Evolutionary conservation across 305 asterid genomes (phyloP), one percentile per base, ranked within the genome.

Genomic region (Nicotiana rustica): DNA sequence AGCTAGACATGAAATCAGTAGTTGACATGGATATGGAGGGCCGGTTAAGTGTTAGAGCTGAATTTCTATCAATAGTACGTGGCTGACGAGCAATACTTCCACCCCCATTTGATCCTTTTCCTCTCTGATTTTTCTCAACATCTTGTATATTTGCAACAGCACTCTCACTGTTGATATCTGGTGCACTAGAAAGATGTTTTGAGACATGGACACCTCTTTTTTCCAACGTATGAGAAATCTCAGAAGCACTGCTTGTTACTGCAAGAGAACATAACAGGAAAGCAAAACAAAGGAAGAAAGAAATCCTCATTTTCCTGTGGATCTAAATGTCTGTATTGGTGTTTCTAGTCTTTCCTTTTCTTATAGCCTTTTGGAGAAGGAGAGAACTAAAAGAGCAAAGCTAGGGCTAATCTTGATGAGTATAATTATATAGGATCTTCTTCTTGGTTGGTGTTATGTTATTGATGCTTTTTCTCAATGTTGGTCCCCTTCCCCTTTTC

Each of bases 101-200:
- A 71, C 91, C 93, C n/a, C 95, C 95, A 44, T 82, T 38, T 0
- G 91, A 2, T 4, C 95, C 95, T 77, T 33, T 91, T 13, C 89
- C 91, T 83, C 70, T 82, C 83, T 76, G 88, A 31, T 82, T 86
- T 76, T 86, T 90, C 41, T 77, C 91, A 38, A 83, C 57, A 10
- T 4, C 36, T 1, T 38, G 12, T 5, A 83, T 49, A 52, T 76
- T 88, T 88, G 86, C 77, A 85, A 0, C 21, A 1, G 19, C 0
- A 5, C 44, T 49, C 64, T 49, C 79, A 89, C 91, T 88, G 41
- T 82, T 66, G 3, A 47, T 33, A n/a, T 68, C 77, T 75, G 73
- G 77, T 52, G 62, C 77, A 67, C 64, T 8, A 1, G 61, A 61
- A 29, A 15, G 60, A 68, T 49, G 15, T 38, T 73, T 21, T 75